These are phyloP conservation scores for Durusdinium trenchii DNA, from an alignment of 73 alveolate species.

Conservation along the genomic window DNA sequence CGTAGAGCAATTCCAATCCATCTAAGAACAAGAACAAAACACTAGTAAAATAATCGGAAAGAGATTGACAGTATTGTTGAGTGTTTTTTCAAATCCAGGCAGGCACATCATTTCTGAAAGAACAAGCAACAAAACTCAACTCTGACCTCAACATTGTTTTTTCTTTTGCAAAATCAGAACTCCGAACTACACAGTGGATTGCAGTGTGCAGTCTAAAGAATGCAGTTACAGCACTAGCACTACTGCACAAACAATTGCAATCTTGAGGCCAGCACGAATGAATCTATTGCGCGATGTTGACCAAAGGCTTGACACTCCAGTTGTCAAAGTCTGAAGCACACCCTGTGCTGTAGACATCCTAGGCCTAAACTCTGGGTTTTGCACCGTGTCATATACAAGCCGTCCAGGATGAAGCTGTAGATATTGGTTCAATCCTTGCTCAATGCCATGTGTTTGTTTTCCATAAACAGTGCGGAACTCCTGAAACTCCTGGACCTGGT, in stretches of 20 bases:
- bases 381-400: background rate
- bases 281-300: background rate
- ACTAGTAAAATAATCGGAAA: background rate
- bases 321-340: background rate
- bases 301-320: background rate
- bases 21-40: background rate
- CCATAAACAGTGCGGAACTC: too few relatives aligned
- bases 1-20: background rate
- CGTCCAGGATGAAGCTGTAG: background rate
- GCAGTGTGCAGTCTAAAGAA: background rate
- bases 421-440: background rate
- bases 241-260: background rate
- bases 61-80: background rate
- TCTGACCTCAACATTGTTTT: background rate
- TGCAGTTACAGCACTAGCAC: background rate
- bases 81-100: background rate
- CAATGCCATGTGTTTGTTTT: background rate
- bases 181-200: too few relatives aligned
- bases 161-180: too few relatives aligned
- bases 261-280: background rate
- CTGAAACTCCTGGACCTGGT: background rate
- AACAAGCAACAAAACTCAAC: too few relatives aligned
- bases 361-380: background rate
- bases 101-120: background rate
- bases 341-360: background rate